Evolutionary conservation across 2,329 filamentous ascomycete species (phyloP), one percentile per base, ranked within the genome.

Genomic region (Pleoardoris graminearum): DNA sequence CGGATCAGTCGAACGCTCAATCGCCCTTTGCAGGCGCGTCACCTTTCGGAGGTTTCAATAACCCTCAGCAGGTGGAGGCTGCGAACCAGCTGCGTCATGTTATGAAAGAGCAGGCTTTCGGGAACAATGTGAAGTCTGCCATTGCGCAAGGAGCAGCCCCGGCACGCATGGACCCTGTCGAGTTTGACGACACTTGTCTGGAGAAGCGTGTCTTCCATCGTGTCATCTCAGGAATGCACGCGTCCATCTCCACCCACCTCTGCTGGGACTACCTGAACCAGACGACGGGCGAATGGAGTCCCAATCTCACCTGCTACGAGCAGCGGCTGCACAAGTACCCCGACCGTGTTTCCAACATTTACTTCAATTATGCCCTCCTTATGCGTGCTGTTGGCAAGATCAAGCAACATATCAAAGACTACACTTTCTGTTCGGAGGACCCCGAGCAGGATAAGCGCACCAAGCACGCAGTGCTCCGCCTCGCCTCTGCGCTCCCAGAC

Each of bases 161-260:
- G 3, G 80, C 82, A 0, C 84, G 86, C 43, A 81, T 85, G 42
- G 80, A 85, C 44, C 82, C 83, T 63, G 79, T 93, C 44, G 89
- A 94, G 60, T 81, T 86, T 42, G 91, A 96, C 61, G 92, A 97
- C 62, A 90, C 96, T 69, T 99, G 94, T 67, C 78, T 99, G 21
- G 94, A 99, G 79, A 97, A 99, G 81, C 88, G 94, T n/a, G 94
- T 97, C 32, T 99, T 99, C 73, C 94, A 97, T 76, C 85, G 92
- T 6, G 86, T 99, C 58, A 85, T 99, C 57, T 96, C 91, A 46
- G 94, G 94, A 37, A 97, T 99, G 94, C 94, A 99, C 74, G 91
- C 94, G 14, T 96, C 92, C 59, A 99, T 99, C 73, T 96, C 91
- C 60, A 90, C 92, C 0, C 94, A 99, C 75, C 80, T 99, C 36